These are phyloP conservation scores for Ilex asprella DNA, from an alignment of 257 asterid species.

Conservation along the genomic window DNA sequence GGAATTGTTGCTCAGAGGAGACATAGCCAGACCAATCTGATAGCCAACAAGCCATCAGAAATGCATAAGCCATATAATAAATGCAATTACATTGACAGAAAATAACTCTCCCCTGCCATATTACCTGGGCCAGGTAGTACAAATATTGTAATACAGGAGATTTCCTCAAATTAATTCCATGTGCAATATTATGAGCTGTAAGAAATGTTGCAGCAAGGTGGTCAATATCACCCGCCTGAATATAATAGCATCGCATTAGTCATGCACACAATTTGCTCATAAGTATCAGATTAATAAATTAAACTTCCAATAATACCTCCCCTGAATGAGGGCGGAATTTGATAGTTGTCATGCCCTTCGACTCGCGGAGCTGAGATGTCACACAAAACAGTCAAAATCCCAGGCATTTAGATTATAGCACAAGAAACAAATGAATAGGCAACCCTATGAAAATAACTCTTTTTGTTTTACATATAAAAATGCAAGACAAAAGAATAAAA, in stretches of 20 bases:
- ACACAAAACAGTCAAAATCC: constrained; percentile 9
- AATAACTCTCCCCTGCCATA: background rate
- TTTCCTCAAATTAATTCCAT: constrained; percentile 90
- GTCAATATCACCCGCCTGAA: constrained; percentile 94
- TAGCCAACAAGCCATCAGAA: constrained; percentile 14
- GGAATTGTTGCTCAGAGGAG: constrained; percentile 97
- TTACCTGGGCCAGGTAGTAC: constrained; percentile 94
- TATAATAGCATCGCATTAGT: constrained; percentile 12
- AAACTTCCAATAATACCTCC: constrained; percentile 48
- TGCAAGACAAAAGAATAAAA: background rate
- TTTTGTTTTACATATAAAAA: background rate
- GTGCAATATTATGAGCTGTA: constrained; percentile 82
- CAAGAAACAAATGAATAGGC: background rate
- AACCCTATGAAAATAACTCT: background rate
- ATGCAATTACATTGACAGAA: background rate
- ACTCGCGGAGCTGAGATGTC: constrained; percentile 82
- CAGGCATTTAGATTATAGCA: background rate
- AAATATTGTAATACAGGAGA: constrained; percentile 91
- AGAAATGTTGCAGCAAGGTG: constrained; percentile 97
- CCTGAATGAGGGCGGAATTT: constrained; percentile 98
- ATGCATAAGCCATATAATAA: constrained; percentile 12
- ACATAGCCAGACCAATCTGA: constrained; percentile 98
- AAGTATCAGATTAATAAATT: background rate
- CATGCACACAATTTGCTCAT: constrained; percentile 6
- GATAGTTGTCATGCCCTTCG: constrained; percentile 90